Base-by-base conservation (phyloP, 495 filamentous ascomycete species). In the Aspergillus cavernicola region DNA sequence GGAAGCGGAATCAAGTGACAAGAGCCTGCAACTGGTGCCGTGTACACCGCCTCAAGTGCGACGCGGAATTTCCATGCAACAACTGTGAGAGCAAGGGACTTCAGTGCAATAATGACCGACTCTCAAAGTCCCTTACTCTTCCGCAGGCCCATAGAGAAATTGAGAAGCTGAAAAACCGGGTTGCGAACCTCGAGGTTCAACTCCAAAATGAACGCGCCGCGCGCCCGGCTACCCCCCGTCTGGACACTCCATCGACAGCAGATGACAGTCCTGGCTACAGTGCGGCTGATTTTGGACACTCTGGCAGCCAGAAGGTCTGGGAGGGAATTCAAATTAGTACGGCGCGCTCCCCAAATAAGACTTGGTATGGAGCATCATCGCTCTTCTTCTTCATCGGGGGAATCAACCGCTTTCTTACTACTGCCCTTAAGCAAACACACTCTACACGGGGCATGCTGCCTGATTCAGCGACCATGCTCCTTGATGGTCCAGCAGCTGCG, bases 21-120 rank as follows among this genome's bases (percentile, higher is more conserved):
- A 58, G 71, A 13, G 71, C 74, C 4, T 76, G 72, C 53, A 68
- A 71, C 57, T 74, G 67, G 66, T 76, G 72, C 38, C 68, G 72
- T 10, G 59, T 67, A 9, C 66, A 73, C 35, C 67, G 71, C 12
- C 63, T 71, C 37, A 74, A 72, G 58, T 76, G 71, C 56, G 72
- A 77, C 50, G 65, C 63, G 23, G 52, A 57, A 16, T 50, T 61
- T 32, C 72, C 71, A 22, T 77, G 74, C 51, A 52, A 59, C 24
- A 74, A 74, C 58, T 77, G 74, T 51, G 52, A 62, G 29, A 60
- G n/a, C 24, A 56, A 68, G 52, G 69, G 70, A 1, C 62, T 54
- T 12, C 55, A 64, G 9, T 75, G 70, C 55, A 66, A 57, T 40
- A 69, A 90, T 28, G 37, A 52, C n/a, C 37, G 49, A 6, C 26